phyloP scores from a whole-genome alignment of 2,329 filamentous ascomycete species.

The Alternaria alternata region DNA sequence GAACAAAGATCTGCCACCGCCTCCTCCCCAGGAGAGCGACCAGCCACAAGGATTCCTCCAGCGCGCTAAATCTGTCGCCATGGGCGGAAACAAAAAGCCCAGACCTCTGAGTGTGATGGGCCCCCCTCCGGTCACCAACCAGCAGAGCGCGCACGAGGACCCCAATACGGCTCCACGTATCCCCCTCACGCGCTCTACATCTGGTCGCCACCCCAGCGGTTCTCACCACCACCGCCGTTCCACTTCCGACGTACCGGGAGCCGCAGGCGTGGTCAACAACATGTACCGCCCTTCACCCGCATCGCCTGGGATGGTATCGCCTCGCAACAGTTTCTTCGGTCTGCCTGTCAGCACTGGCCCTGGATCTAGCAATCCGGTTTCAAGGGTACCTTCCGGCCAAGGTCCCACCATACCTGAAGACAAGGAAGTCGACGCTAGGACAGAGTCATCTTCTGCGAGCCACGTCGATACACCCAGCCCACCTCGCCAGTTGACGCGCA shows the following conservation, averaged over 20 bases:
- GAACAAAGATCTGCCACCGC: conserved; percentile 86
- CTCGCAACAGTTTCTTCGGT: conserved; percentile 52
- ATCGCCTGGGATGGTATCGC: conserved; percentile 54
- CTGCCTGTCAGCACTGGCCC: conserved; percentile 54
- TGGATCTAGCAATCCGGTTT: conserved; percentile 45
- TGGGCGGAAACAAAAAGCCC: conserved; percentile 55
- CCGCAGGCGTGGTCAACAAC: conserved; percentile 80
- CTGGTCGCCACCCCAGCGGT: conserved; percentile 55
- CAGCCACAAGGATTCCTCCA: conserved; percentile 60
- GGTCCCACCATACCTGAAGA: conserved; percentile 46
- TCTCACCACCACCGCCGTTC: conserved; percentile 55
- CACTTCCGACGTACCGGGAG: conserved; percentile 61
- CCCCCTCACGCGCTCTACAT: conserved; percentile 68
- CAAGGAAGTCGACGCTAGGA: conserved; percentile 39
- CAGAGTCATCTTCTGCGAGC: conserved; percentile 33
- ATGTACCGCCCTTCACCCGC: conserved; percentile 75
- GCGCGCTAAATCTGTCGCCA: conserved; percentile 66
- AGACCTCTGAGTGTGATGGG: conserved; percentile 54
- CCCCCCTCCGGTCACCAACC: conserved; percentile 36
- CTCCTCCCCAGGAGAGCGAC: conserved; percentile 67
- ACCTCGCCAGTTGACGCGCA: conserved; percentile 65
- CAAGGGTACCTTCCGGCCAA: conserved; percentile 47
- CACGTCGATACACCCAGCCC: conserved; percentile 54
- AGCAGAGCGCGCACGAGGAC: conserved; percentile 58
- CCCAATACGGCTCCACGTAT: conserved; percentile 79